Conservation (phyloP, 176 grass and related monocot genomes). For the Cenchrus fungigraminus region DNA sequence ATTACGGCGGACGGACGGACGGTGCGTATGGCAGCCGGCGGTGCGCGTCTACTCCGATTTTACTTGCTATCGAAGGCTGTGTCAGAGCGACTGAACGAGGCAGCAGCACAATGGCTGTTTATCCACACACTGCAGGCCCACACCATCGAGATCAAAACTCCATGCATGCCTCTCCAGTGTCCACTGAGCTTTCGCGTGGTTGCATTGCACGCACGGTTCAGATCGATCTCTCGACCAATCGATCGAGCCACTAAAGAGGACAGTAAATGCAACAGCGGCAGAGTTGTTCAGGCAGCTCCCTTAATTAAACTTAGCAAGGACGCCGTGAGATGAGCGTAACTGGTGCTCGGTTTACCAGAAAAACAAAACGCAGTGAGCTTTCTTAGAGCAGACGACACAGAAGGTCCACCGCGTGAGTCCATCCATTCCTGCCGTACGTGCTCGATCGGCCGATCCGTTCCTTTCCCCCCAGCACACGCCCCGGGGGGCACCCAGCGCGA, state of each 20-base stretch:
- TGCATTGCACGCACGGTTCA: neutral
- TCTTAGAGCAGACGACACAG: constrained; percentile 26
- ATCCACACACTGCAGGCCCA: neutral
- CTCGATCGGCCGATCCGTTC: neutral
- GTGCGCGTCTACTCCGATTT: neutral
- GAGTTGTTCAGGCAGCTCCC: neutral
- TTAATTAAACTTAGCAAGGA: neutral
- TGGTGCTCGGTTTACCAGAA: neutral
- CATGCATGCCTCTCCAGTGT: neutral
- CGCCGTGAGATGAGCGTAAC: neutral
- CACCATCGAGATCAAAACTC: neutral
- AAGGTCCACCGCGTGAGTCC: neutral
- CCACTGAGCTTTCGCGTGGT: neutral
- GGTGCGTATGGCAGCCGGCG: neutral
- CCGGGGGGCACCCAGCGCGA: neutral
- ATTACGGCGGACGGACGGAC: neutral
- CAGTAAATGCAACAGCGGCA: constrained; percentile 10
- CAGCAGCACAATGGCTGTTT: neutral
- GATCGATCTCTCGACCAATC: neutral
- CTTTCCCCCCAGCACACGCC: neutral
- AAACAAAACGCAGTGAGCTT: neutral
- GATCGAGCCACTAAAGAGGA: neutral
- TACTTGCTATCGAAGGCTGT: constrained; percentile 24
- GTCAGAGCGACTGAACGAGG: neutral
- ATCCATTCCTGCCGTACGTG: neutral